phyloP scores from a whole-genome alignment of 176 grass and related monocot genomes.

The Guadua angustifolia region DNA sequence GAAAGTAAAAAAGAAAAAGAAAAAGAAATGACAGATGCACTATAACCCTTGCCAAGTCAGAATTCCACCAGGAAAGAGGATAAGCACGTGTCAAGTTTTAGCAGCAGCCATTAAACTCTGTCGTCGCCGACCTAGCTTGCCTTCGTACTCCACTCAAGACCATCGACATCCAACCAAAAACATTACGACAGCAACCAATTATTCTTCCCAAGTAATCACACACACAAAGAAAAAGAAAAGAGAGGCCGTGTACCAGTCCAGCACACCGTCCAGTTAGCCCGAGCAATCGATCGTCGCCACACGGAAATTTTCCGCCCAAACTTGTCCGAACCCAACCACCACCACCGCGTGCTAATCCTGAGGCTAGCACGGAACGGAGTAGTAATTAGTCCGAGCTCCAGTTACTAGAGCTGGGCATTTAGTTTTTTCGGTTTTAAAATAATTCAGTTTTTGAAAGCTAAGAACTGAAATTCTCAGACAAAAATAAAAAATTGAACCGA shows the following conservation, averaged over 20 bases:
- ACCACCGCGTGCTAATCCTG: neutral
- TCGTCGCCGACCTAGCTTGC: neutral
- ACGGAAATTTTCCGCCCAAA: neutral
- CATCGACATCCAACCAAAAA: neutral
- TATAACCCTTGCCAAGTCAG: neutral
- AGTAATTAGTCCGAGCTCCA: neutral
- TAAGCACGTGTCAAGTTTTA: constrained; percentile 12
- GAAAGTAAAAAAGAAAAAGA: neutral
- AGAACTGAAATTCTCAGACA: too few relatives aligned
- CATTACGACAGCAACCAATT: neutral
- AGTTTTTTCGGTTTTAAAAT: too few relatives aligned
- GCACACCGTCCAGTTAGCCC: neutral
- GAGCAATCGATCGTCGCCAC: neutral
- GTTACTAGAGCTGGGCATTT: too few relatives aligned
- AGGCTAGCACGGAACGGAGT: neutral
- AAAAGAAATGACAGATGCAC: neutral
- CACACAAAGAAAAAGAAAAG: neutral
- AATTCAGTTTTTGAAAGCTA: too few relatives aligned
- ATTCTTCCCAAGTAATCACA: too few relatives aligned
- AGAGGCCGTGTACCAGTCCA: neutral
- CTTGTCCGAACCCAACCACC: neutral
- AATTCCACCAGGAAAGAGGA: neutral
- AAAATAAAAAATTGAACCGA: too few relatives aligned
- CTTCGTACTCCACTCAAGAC: constrained; percentile 3
- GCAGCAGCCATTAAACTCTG: neutral